phyloP scores from a whole-genome alignment of 495 filamentous ascomycete genomes.

The Aspergillus affinis region DNA sequence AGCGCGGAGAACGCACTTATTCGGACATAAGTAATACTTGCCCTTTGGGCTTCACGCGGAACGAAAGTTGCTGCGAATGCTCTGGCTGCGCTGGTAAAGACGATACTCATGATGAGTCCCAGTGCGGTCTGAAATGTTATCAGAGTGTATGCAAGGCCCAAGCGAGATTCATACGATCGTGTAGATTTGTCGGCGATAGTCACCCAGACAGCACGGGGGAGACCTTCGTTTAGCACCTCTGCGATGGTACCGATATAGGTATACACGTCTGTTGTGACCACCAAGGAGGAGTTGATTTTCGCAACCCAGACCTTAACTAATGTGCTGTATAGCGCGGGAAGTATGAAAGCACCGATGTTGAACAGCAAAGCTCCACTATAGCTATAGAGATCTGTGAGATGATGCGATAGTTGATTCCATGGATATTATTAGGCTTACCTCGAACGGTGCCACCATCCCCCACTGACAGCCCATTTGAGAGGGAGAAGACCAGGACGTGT shows the following conservation, averaged over 20 bases:
- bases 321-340: slow-evolving; percentile 69
- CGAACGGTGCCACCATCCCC: slow-evolving; percentile 15
- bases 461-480: slow-evolving; percentile 10
- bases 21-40: slow-evolving; percentile 63
- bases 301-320: slow-evolving; percentile 75
- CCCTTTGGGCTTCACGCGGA: slow-evolving; percentile 53
- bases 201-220: slow-evolving; percentile 67
- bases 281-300: slow-evolving; percentile 60
- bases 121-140: slow-evolving; percentile 58
- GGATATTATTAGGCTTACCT: slow-evolving; percentile 7
- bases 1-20: slow-evolving; percentile 62
- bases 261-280: slow-evolving; percentile 68
- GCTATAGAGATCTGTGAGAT: slow-evolving; percentile 19
- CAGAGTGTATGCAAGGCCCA: slow-evolving; percentile 63
- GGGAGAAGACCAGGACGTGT: neutral
- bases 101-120: slow-evolving; percentile 60
- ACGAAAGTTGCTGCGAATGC: slow-evolving; percentile 63
- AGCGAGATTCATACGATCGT: slow-evolving; percentile 49
- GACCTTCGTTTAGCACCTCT: slow-evolving; percentile 72
- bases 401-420: neutral
- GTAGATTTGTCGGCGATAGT: slow-evolving; percentile 66
- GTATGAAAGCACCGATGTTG: slow-evolving; percentile 62
- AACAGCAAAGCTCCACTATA: slow-evolving; percentile 61
- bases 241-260: slow-evolving; percentile 63
- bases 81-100: slow-evolving; percentile 55